Base-by-base conservation (phyloP, 2,329 filamentous ascomycete species). In the Macrophomina pseudophaseolina region DNA sequence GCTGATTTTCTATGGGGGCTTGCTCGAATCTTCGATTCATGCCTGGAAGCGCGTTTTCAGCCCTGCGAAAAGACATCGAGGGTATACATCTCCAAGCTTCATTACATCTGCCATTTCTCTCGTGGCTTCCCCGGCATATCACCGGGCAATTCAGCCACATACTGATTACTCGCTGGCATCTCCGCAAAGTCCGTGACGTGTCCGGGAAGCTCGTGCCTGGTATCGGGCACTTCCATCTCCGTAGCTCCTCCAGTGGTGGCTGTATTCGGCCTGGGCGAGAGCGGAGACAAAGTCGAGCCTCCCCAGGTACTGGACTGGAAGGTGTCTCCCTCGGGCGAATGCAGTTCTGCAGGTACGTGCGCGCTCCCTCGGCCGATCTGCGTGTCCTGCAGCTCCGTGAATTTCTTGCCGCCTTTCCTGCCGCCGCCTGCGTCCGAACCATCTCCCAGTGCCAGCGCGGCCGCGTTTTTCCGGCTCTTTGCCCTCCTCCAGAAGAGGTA, bases 151-250 rank as follows among this genome's bases (percentile, higher is more conserved):
- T 60, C 56, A 2, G 56, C 56, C 4, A 60, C 40, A 12, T 46
- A 60, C 38, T 60, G 23, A 28, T 46, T 60, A 11, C 56, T 60
- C 6, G 56, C 56, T 8, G 56, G 56, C 56, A 60, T 60, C 40
- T 60, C 56, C 1, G 56, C 56, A 60, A 60, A 60, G 28, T 60
- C 56, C 1, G 56, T 60, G 28, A 23, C 56, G 9, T 60, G 56
- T 4, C 56, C 56, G 6, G 28, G 3, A 9, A 60, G 40, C 16
- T 60, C 56, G 30, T 60, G 56, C 16, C 40, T 32, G 8, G 23
- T 46, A 18, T 60, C n/a, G 7, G 56, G 56, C 28, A 46, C 56
- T 16, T 60, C 56, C 56, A 60, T 46, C 12, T 60, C 56, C 12
- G 56, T 48, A 8, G 40, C 56, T 7, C 42, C 56, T 1, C 11